Conservation (phyloP, 108 stramenopile species). For the Aureococcus anophagefferens region DNA sequence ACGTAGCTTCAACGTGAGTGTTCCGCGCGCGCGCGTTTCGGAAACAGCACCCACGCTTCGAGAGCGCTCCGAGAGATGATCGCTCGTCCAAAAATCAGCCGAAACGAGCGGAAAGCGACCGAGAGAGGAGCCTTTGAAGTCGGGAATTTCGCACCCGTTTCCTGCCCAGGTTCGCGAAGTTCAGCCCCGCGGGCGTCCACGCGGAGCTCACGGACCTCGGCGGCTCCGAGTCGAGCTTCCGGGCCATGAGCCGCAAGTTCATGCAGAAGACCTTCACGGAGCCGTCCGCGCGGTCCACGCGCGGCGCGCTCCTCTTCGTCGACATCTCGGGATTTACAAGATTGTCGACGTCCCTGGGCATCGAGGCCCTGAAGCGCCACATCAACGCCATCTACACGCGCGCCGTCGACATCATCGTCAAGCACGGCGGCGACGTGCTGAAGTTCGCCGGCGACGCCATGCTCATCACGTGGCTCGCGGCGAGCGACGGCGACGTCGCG, state of each 20-base stretch:
- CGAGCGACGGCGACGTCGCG: not conserved
- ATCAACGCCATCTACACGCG: slow-evolving; percentile 42
- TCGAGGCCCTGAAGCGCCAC: slow-evolving; percentile 40
- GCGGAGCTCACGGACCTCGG: not conserved
- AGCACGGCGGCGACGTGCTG: slow-evolving; percentile 36
- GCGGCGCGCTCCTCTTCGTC: slow-evolving; percentile 62
- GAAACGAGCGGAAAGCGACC: too few relatives aligned
- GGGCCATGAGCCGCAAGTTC: too few relatives aligned
- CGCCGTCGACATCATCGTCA: slow-evolving; percentile 25
- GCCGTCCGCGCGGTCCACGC: not conserved
- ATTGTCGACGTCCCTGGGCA: slow-evolving; percentile 52
- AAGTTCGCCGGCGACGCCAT: slow-evolving; percentile 51
- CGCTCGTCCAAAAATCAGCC: too few relatives aligned
- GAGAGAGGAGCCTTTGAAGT: too few relatives aligned
- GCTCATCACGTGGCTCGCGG: slow-evolving; percentile 26
- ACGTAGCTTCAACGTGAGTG: too few relatives aligned
- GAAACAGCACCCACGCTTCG: too few relatives aligned
- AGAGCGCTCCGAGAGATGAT: too few relatives aligned
- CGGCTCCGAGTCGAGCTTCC: too few relatives aligned
- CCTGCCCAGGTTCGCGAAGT: too few relatives aligned
- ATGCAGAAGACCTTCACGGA: not conserved
- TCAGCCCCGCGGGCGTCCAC: not conserved
- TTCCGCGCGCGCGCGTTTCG: too few relatives aligned
- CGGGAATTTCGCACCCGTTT: too few relatives aligned
- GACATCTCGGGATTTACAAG: slow-evolving; percentile 77